Base-by-base conservation (phyloP, 169 alveolate genomes). In the Plasmodium yoelii region DNA sequence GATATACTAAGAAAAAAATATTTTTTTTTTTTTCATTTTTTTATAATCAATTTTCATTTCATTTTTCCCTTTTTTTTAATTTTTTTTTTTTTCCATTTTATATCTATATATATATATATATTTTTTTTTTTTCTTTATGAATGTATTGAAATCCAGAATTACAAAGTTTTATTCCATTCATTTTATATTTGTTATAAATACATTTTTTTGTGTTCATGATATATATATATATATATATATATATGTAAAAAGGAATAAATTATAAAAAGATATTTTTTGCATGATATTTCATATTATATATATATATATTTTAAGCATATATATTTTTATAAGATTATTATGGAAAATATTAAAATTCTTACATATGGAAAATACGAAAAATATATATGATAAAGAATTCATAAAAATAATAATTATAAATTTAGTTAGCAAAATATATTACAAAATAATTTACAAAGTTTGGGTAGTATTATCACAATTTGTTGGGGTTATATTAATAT, bases 1-100 rank as follows among this genome's bases (percentile, higher is more conserved):
- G 26, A 10, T 67, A 24, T 34, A 46, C 53, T 42, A 26, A 67
- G 39, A 34, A 34, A 34, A 67, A 26, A 22, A 22, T 15, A n/a
- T n/a, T n/a, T 5, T 67, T 12, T 67, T 67, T 39, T 12, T 39
- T 39, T 51, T 51, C 18, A 13, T 57, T 57, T 63, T 47, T 69
- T 69, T 69, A 34, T 28, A 42, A 42, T 68, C 19, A 34, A 34
- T 39, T 68, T 47, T 15, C 77, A 34, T 22, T 26, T 68, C 19
- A 5, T 57, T n/a, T 18, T 34, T 34, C 7, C 42, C 42, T 18
- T 57, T 63, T 47, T 69, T 69, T 68, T n/a, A n/a, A n/a, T n/a
- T n/a, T n/a, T 15, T 47, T 69, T 68, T 68, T 67, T 67, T 39
- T 68, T 47, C 15, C 77, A 34, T 22, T 26, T 68, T 57, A 15